Conservation (phyloP, 192 early-diverging fungal genomes). For the Gryganskiella cystojenkinii region DNA sequence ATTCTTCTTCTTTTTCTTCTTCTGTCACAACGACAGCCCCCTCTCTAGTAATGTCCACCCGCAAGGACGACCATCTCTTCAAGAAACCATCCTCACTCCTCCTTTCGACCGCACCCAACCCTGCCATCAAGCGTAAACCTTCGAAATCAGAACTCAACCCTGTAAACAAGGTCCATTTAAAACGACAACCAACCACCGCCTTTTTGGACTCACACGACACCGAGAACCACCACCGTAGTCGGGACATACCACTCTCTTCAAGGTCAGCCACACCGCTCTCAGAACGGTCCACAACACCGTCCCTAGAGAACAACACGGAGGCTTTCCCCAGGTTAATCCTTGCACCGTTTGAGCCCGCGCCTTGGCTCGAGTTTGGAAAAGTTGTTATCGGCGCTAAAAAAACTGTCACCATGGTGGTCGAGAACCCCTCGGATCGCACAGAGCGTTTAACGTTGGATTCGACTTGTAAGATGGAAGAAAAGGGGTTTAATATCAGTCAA, state of each 20-base stretch:
- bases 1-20: conserved; percentile 10
- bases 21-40: background rate
- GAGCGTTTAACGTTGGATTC: conserved; percentile 23
- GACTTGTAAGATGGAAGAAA: conserved; percentile 44
- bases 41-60: background rate
- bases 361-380: conserved; percentile 50
- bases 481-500: conserved; percentile 39
- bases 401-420: conserved; percentile 10
- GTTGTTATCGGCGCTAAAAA: conserved; percentile 37
- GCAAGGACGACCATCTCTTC: background rate
- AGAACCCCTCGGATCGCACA: conserved; percentile 19
- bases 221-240: no score
- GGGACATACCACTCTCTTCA: no score
- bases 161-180: conserved; percentile 30
- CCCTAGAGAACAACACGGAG: conserved; percentile 15
- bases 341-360: conserved; percentile 34
- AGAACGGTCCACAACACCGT: conserved; percentile 4
- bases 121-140: conserved; percentile 26
- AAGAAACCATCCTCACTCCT: conserved; percentile 17
- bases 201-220: no score
- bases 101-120: background rate
- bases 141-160: conserved; percentile 20
- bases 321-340: conserved; percentile 24
- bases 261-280: conserved; percentile 1
- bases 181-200: conserved; percentile 23